These are phyloP conservation scores for Chrysoporthe austroafricana DNA, from an alignment of 2,329 filamentous ascomycete species.

Conservation along the genomic window DNA sequence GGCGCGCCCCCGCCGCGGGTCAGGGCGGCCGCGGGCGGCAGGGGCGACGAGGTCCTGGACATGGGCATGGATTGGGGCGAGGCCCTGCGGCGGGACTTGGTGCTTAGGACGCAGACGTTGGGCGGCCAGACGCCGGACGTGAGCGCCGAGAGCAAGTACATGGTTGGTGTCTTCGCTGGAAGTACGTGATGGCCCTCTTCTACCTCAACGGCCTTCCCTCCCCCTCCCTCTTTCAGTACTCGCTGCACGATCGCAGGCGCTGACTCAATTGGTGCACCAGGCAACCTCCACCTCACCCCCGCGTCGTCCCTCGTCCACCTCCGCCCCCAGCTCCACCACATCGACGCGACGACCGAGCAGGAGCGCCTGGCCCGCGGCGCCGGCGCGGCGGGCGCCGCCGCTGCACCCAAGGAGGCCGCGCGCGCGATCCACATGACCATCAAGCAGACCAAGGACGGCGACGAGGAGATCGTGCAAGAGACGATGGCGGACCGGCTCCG, in stretches of 20 bases:
- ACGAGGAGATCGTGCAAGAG: constrained; percentile 61
- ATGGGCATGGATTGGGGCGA: constrained; percentile 64
- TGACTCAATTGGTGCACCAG: constrained; percentile 44
- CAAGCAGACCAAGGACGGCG: constrained; percentile 71
- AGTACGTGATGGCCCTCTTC: constrained; percentile 50
- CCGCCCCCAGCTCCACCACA: constrained; percentile 88
- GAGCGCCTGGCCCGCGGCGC: constrained; percentile 55
- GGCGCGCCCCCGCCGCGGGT: constrained; percentile 48
- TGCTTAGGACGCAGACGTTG: constrained; percentile 80
- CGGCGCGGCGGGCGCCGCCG: constrained; percentile 38
- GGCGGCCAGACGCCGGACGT: constrained; percentile 77
- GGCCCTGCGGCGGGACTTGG: constrained; percentile 69
- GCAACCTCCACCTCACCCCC: constrained; percentile 84
- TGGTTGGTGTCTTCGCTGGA: constrained; percentile 88
- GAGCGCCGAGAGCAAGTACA: constrained; percentile 74
- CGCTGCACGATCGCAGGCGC: not conserved
- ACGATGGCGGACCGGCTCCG: constrained; percentile 78
- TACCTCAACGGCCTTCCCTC: not conserved
- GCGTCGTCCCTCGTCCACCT: constrained; percentile 84
- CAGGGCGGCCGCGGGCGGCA: constrained; percentile 44
- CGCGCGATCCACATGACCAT: constrained; percentile 86
- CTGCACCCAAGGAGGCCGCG: constrained; percentile 49
- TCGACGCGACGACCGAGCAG: constrained; percentile 81
- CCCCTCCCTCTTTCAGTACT: not conserved
- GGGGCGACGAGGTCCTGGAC: constrained; percentile 40